Conservation (phyloP, 345 rosid genomes). For the Melaleuca alternifolia region DNA sequence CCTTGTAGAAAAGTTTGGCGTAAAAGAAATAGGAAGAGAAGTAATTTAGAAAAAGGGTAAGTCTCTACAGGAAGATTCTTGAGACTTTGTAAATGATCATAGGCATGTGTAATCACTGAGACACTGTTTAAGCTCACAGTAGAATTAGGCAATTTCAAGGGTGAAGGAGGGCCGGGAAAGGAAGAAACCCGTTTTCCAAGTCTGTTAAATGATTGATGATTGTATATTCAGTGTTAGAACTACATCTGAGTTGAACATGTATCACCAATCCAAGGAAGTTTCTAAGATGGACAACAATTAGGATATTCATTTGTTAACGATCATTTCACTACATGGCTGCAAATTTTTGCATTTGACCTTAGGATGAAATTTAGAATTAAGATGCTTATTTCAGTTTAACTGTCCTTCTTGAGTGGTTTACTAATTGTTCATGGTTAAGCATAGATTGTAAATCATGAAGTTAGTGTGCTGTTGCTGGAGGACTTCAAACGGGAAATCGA, state of each 20-base stretch:
- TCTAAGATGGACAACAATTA: background rate
- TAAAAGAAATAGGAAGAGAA: background rate
- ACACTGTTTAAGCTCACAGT: background rate
- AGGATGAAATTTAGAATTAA: background rate
- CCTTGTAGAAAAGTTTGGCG: background rate
- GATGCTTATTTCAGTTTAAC: background rate
- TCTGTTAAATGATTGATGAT: background rate
- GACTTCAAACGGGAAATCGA: slow-evolving; percentile 22
- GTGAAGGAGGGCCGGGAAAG: background rate
- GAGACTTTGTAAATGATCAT: background rate
- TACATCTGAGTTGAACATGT: background rate
- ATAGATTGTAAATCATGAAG: slow-evolving; percentile 31
- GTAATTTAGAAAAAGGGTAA: background rate
- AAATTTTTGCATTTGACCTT: background rate
- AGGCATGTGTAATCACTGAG: background rate
- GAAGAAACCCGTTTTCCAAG: background rate
- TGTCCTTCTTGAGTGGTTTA: background rate
- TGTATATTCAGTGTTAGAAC: background rate
- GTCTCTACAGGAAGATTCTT: background rate
- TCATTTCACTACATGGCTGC: background rate
- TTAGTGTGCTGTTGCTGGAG: slow-evolving; percentile 20
- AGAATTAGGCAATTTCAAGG: background rate
- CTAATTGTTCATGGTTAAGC: background rate
- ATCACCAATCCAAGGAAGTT: background rate
- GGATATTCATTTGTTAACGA: background rate